A percentile compares a stretch with the other conserved stretches of the same genome.
phyloP scores from a whole-genome alignment of 2,329 filamentous ascomycete species.

The Trichophyton rubrum region DNA sequence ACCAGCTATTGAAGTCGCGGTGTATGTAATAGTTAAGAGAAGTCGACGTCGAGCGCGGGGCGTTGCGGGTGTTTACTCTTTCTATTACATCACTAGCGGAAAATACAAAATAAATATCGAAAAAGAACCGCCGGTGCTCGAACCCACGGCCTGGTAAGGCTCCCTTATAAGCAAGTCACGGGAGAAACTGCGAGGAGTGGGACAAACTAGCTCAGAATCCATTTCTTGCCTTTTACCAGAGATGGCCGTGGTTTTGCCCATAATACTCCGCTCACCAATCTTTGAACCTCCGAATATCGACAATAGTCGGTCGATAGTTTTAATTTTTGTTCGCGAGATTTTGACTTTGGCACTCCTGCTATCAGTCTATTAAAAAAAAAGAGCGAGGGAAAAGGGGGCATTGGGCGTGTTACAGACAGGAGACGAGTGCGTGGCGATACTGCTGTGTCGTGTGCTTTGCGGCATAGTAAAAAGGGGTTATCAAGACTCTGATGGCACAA shows the following conservation, averaged over 20 bases:
- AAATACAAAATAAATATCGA: background rate
- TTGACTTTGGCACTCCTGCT: background rate
- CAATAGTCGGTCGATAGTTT: conserved; percentile 34
- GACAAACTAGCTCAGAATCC: conserved; percentile 58
- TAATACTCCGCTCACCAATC: conserved; percentile 47
- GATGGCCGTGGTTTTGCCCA: conserved; percentile 56
- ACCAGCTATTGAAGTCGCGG: conserved; percentile 6
- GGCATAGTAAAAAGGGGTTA: background rate
- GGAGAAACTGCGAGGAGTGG: conserved; percentile 41
- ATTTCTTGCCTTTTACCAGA: conserved; percentile 73
- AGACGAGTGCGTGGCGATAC: background rate
- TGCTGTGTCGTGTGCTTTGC: background rate
- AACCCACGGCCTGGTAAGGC: conserved; percentile 15
- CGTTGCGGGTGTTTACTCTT: background rate
- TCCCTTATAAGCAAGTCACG: conserved; percentile 6
- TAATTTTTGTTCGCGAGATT: conserved; percentile 16
- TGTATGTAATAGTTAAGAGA: background rate
- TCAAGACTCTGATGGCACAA: too few species aligned
- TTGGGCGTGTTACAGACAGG: background rate
- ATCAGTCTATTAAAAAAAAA: background rate
- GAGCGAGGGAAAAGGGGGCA: background rate
- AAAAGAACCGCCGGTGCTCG: conserved; percentile 16
- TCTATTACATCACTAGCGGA: background rate
- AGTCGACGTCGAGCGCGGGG: background rate
- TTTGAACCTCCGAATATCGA: conserved; percentile 40